Conservation (phyloP, 257 asterid genomes). For the Forsythia suspensa region DNA sequence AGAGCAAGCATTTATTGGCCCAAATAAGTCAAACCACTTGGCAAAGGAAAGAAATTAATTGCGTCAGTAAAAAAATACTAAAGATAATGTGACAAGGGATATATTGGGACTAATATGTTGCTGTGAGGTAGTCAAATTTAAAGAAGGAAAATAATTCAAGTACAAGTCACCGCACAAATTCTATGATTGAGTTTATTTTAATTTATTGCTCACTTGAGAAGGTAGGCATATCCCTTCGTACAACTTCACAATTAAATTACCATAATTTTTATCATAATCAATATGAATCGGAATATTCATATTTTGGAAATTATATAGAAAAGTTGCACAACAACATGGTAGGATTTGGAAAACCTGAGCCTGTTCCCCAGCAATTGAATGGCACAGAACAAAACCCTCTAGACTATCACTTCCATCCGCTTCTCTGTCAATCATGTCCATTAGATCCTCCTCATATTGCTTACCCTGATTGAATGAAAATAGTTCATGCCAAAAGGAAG, state of each 20-base stretch:
- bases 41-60: conserved; percentile 1
- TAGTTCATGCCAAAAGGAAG: conserved; percentile 14
- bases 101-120: conserved; percentile 3
- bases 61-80: conserved; percentile 1
- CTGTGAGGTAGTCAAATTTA: conserved; percentile 6
- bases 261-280: not conserved
- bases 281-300: not conserved
- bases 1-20: conserved; percentile 22
- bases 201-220: not conserved
- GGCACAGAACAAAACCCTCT: conserved; percentile 99
- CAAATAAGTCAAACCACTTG: conserved; percentile 13
- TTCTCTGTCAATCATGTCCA: conserved; percentile 99
- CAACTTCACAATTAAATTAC: not conserved
- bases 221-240: not conserved
- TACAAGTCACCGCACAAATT: not conserved
- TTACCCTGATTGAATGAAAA: conserved; percentile 61
- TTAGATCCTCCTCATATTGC: conserved; percentile 93
- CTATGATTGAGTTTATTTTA: not conserved
- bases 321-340: conserved; percentile 7
- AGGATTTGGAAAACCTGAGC: conserved; percentile 60
- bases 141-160: not conserved
- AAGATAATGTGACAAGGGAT: conserved; percentile 5
- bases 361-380: conserved; percentile 99
- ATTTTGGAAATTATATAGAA: conserved; percentile 4
- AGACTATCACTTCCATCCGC: conserved; percentile 99